Conservation (phyloP, 257 asterid genomes). For the Echium plantagineum region DNA sequence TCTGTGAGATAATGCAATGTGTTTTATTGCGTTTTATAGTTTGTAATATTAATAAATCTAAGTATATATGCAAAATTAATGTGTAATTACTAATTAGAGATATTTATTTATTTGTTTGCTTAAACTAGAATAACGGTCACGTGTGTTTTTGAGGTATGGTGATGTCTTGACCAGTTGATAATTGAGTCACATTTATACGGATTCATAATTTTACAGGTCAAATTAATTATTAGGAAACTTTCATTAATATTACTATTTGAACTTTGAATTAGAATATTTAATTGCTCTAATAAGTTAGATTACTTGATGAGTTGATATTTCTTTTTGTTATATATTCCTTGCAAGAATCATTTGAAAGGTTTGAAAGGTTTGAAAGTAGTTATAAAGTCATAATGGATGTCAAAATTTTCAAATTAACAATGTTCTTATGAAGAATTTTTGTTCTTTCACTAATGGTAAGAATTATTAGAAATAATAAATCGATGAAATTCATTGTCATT, state of each 20-base stretch:
- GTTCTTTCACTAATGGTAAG: too few species aligned
- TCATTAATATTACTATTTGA: too few species aligned
- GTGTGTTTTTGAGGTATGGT: constrained; percentile 10
- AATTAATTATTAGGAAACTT: neutral
- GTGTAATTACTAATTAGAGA: too few species aligned
- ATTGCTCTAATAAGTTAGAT: neutral
- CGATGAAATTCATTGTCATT: too few species aligned
- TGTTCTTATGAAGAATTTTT: too few species aligned
- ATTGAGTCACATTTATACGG: neutral
- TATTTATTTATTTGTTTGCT: constrained; percentile 3
- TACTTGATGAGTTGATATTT: neutral
- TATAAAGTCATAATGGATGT: too few species aligned
- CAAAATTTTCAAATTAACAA: too few species aligned
- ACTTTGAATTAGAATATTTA: neutral
- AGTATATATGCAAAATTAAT: too few species aligned
- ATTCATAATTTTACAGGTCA: neutral
- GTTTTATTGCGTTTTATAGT: neutral
- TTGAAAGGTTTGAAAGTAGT: too few species aligned
- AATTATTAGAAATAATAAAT: too few species aligned
- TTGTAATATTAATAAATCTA: neutral
- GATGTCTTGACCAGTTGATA: neutral
- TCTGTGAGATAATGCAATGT: neutral
- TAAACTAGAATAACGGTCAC: constrained; percentile 73
- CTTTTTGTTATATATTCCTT: neutral
- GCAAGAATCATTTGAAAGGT: neutral